A percentile compares a stretch with the other conserved stretches of the same genome.
Evolutionary conservation across 192 early-diverging fungal species (phyloP).

Genomic region (Umbelopsis sp.): DNA sequence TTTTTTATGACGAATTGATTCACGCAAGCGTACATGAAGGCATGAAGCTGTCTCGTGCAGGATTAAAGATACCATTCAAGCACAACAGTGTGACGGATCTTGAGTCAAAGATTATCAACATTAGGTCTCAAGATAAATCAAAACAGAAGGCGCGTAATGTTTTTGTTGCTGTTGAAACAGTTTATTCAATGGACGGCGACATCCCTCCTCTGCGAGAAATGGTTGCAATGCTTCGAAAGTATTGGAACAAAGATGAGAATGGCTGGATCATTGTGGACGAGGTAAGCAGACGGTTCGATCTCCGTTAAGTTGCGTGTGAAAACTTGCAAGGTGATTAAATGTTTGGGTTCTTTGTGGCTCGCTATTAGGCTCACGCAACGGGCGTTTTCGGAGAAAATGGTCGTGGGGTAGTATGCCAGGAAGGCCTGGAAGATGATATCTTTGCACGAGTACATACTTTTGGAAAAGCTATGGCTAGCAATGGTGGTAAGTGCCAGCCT

Average conservation of each 20-base stretch:
- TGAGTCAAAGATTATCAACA: slow-evolving; percentile 29
- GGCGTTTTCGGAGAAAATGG: slow-evolving; percentile 72
- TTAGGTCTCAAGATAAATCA: slow-evolving; percentile 32
- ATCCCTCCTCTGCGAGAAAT: slow-evolving; percentile 68
- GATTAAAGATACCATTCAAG: slow-evolving; percentile 49
- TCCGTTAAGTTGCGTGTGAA: not conserved
- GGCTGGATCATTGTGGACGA: slow-evolving; percentile 79
- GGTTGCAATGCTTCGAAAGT: slow-evolving; percentile 45
- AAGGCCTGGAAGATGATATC: slow-evolving; percentile 63
- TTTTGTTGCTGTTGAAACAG: slow-evolving; percentile 74
- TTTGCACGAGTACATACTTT: slow-evolving; percentile 84
- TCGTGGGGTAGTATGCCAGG: slow-evolving; percentile 62
- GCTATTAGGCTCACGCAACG: slow-evolving; percentile 71
- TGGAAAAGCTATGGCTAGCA: slow-evolving; percentile 78
- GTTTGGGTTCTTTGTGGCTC: not conserved
- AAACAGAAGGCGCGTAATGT: slow-evolving; percentile 38
- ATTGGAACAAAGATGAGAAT: slow-evolving; percentile 45
- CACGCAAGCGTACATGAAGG: slow-evolving; percentile 89
- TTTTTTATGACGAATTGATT: slow-evolving; percentile 73
- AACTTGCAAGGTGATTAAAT: not conserved
- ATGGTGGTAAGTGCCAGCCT: slow-evolving; percentile 61
- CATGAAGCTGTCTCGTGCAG: slow-evolving; percentile 57
- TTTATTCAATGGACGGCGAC: slow-evolving; percentile 89
- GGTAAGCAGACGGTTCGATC: slow-evolving; percentile 39
- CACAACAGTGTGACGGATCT: slow-evolving; percentile 72